These are phyloP conservation scores for Royoungia palumana DNA, from an alignment of 768 basidiomycete genomes.

Conservation along the genomic window DNA sequence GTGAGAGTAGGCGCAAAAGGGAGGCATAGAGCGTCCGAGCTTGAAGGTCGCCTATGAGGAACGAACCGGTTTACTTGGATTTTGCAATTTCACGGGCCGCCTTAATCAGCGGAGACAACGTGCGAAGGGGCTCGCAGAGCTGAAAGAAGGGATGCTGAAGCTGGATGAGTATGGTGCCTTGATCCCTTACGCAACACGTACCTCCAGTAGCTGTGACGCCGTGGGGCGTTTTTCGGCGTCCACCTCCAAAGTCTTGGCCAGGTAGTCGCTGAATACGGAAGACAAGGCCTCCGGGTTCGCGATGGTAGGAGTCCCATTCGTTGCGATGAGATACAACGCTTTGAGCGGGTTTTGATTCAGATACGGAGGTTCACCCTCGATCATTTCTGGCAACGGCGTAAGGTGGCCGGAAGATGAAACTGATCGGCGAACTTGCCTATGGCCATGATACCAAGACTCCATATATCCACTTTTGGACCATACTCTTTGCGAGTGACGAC, in stretches of 20 bases:
- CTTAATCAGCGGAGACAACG: constrained; percentile 86
- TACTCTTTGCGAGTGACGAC: constrained; percentile 98
- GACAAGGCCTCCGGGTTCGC: constrained; percentile 83
- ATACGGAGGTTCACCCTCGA: constrained; percentile 96
- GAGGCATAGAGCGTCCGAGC: background rate
- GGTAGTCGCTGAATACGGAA: constrained; percentile 82
- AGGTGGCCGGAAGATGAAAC: constrained; percentile 3
- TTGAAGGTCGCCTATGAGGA: constrained; percentile 12
- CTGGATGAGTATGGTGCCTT: constrained; percentile 3
- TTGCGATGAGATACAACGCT: constrained; percentile 96
- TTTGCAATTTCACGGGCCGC: constrained; percentile 86
- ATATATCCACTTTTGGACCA: constrained; percentile 97
- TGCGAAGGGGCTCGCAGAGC: constrained; percentile 80
- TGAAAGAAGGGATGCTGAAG: constrained; percentile 83
- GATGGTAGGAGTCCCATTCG: constrained; percentile 95
- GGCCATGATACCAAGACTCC: constrained; percentile 95
- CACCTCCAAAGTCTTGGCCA: constrained; percentile 86
- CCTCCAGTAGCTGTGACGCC: constrained; percentile 76
- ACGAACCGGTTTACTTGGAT: constrained; percentile 37
- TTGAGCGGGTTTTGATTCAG: constrained; percentile 96
- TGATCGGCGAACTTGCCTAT: constrained; percentile 56
- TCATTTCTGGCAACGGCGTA: constrained; percentile 68
- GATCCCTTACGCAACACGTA: constrained; percentile 25
- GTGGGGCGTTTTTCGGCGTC: constrained; percentile 92
- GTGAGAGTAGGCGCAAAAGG: constrained; percentile 18